Conservation (phyloP, 2,329 filamentous ascomycete species). For the Botrytis aclada region DNA sequence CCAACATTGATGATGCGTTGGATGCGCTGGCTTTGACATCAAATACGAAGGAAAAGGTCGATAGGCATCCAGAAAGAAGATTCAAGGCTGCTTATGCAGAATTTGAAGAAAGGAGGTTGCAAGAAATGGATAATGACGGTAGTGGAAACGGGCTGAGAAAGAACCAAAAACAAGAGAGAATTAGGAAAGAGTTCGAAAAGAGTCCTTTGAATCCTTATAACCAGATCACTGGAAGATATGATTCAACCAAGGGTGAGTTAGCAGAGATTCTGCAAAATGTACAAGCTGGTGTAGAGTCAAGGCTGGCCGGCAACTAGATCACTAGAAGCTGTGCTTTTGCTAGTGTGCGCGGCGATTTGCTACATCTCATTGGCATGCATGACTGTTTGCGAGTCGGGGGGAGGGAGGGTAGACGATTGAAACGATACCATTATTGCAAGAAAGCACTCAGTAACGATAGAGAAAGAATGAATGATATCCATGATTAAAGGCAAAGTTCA, state of each 20-base stretch:
- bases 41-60: constrained; percentile 65
- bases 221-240: constrained; percentile 72
- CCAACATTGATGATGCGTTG: constrained; percentile 89
- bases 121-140: constrained; percentile 82
- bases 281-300: constrained; percentile 69
- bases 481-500: background rate
- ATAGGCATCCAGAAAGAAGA: constrained; percentile 82
- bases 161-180: constrained; percentile 79
- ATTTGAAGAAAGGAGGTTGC: constrained; percentile 76
- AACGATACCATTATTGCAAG: constrained; percentile 5
- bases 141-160: constrained; percentile 68
- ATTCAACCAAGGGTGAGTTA: constrained; percentile 76
- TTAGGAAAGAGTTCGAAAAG: constrained; percentile 91
- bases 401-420: background rate
- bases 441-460: constrained; percentile 4
- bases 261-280: constrained; percentile 62
- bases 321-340: background rate
- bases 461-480: constrained; percentile 18
- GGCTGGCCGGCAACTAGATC: constrained; percentile 47
- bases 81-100: constrained; percentile 82
- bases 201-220: constrained; percentile 95
- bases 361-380: background rate
- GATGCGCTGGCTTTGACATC: constrained; percentile 72
- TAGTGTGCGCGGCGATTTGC: background rate
- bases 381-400: background rate